These are phyloP conservation scores for Mucor sp. DNA, from an alignment of 371 early-diverging fungal genomes.

Conservation along the genomic window DNA sequence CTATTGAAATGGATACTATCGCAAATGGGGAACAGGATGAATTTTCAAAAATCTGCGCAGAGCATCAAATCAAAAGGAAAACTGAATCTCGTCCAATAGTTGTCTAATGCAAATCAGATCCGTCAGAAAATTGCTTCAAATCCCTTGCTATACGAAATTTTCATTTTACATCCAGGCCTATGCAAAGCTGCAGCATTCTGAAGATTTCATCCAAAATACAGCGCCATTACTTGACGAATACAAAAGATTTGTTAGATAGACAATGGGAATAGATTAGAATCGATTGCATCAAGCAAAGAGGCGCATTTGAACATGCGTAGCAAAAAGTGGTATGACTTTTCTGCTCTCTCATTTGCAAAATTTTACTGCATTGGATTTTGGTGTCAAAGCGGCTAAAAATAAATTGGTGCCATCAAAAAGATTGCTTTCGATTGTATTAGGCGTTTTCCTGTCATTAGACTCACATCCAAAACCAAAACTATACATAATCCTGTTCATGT, in stretches of 20 bases:
- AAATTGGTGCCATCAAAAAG: not conserved
- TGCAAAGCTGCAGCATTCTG: too few relatives aligned
- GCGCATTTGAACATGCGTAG: not conserved
- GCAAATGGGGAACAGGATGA: not conserved
- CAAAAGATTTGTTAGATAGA: not conserved
- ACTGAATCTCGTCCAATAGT: slow-evolving; percentile 1
- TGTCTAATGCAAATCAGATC: slow-evolving; percentile 8
- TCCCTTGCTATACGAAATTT: not conserved
- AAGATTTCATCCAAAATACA: too few relatives aligned
- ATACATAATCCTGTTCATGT: not conserved
- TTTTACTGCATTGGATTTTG: not conserved
- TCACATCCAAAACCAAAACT: not conserved
- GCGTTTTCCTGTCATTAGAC: not conserved
- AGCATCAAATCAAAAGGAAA: not conserved
- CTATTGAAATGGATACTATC: slow-evolving; percentile 10
- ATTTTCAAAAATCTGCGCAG: not conserved
- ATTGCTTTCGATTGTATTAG: not conserved
- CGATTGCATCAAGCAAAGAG: not conserved
- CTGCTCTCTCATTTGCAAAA: not conserved
- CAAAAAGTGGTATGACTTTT: slow-evolving; percentile 14
- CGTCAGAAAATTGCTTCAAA: not conserved
- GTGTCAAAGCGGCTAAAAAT: not conserved
- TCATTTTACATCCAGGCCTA: not conserved
- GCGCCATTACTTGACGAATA: not conserved
- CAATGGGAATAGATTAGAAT: not conserved